A percentile compares a stretch with the other conserved stretches of the same genome.
phyloP scores from a whole-genome alignment of 1,284 basidiomycete species.

The Tylopilus orsonianus region DNA sequence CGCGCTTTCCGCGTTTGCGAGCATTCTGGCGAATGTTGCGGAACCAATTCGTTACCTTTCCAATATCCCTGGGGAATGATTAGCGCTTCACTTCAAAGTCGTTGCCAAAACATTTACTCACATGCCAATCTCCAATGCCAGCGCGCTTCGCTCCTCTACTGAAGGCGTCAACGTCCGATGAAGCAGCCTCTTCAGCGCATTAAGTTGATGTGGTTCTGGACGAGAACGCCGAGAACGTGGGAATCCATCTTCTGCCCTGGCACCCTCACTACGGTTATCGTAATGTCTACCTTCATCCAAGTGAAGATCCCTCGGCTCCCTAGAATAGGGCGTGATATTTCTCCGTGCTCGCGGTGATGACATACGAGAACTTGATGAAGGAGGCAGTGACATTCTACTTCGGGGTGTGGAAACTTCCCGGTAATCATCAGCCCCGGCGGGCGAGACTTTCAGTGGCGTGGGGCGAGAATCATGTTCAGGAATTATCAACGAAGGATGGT shows the following conservation, averaged over 20 bases:
- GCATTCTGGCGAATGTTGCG: slow-evolving; percentile 74
- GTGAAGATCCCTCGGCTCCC: slow-evolving; percentile 31
- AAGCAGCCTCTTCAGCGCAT: slow-evolving; percentile 68
- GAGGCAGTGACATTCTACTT: slow-evolving; percentile 34
- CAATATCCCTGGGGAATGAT: slow-evolving; percentile 58
- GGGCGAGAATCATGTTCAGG: slow-evolving; percentile 23
- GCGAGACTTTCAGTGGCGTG: slow-evolving; percentile 28
- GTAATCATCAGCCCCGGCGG: slow-evolving; percentile 25
- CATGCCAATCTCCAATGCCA: slow-evolving; percentile 74
- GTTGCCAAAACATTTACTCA: slow-evolving; percentile 35
- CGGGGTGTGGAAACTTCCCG: slow-evolving; percentile 30
- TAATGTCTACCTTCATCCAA: slow-evolving; percentile 34
- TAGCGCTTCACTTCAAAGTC: slow-evolving; percentile 3
- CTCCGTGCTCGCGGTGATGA: slow-evolving; percentile 42
- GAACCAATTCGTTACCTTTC: slow-evolving; percentile 86
- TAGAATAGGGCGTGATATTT: slow-evolving; percentile 45
- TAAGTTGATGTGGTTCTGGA: slow-evolving; percentile 73
- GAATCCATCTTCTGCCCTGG: slow-evolving; percentile 31
- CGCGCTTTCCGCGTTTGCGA: slow-evolving; percentile 57
- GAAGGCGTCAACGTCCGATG: slow-evolving; percentile 69
- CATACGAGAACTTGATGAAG: slow-evolving; percentile 28
- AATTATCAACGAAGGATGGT: slow-evolving; percentile 36
- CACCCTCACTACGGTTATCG: slow-evolving; percentile 24
- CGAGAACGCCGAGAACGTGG: slow-evolving; percentile 63
- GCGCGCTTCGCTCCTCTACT: slow-evolving; percentile 70